These are phyloP conservation scores for Exserohilum rostratum DNA, from an alignment of 2,329 filamentous ascomycete species.

Conservation along the genomic window DNA sequence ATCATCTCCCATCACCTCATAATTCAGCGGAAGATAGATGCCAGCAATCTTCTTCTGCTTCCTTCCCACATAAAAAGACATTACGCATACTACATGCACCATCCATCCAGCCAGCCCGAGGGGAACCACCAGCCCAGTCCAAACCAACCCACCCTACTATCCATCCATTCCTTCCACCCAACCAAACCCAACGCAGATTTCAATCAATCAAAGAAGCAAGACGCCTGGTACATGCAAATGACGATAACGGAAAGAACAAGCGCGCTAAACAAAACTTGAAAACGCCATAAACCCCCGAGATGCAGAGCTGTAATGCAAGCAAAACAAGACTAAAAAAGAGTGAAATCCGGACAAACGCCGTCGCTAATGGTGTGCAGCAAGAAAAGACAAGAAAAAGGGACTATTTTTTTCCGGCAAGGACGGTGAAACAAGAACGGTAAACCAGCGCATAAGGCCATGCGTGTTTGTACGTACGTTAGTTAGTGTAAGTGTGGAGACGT, in stretches of 20 bases:
- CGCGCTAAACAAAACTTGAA: neutral
- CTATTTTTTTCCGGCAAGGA: neutral
- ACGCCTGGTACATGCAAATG: conserved; percentile 6
- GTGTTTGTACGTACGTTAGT: conserved; percentile 2
- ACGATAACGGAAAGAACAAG: neutral
- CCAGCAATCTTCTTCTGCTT: too few relatives aligned
- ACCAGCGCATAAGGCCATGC: neutral
- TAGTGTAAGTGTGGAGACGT: neutral
- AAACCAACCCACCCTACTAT: neutral
- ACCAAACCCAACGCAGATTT: neutral
- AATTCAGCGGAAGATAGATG: too few relatives aligned
- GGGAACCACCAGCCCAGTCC: neutral
- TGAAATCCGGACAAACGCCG: conserved; percentile 20
- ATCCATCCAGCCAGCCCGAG: too few relatives aligned
- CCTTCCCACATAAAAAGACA: neutral
- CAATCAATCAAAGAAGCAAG: neutral
- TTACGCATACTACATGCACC: neutral
- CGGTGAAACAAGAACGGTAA: neutral
- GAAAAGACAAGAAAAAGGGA: too few relatives aligned
- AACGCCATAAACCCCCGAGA: conserved; percentile 9
- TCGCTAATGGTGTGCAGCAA: conserved; percentile 13
- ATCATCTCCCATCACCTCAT: too few relatives aligned
- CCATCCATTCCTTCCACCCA: neutral
- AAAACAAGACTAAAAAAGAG: conserved; percentile 5
- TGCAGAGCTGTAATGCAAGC: conserved; percentile 4